Base-by-base conservation (phyloP, 306 rosid genomes). In the Dalbergia cochinchinensis region DNA sequence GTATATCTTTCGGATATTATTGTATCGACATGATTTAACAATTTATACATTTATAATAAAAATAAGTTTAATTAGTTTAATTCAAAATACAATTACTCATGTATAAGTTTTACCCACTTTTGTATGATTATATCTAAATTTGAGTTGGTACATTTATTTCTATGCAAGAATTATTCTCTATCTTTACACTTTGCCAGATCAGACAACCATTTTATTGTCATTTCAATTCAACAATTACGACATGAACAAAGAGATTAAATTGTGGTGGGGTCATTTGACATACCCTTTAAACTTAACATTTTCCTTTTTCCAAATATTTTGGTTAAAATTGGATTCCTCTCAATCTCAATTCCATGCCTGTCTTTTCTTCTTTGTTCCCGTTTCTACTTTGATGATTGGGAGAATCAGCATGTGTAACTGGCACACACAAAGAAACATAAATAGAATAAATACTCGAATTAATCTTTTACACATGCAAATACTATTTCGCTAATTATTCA, bases 211-310 rank as follows among this genome's bases (percentile, higher is more conserved):
- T 53, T 53, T 4, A 6, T 14, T 53, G 58, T 53, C 60, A 16
- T 16, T 54, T 18, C 26, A 54, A n/a, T 7, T 54, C 42, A 1
- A 9, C 4, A 7, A 20, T 57, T 3, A 7, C 37, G 19, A 14
- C 47, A 59, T 19, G 22, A 58, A 14, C 58, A 74, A 15, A 45
- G n/a, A 75, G 31, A 51, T 47, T 16, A 6, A 34, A 76, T 35
- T 44, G 54, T 58, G 70, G 7, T 69, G 71, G 50, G 78, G 78
- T n/a, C 63, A 53, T 71, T 37, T 13, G 14, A 33, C 16, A 7
- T 14, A 13, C 54, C 10, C 15, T 76, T 39, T 69, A 39, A 54
- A 11, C 34, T 76, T 69, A 19, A 59, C 3, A 67, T 14, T 60
- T 74, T 74, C 35, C 35, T 39, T 39, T 39, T 45, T 2, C 35